Conservation (phyloP, 305 asterid species). For the Nicotiana rustica region DNA sequence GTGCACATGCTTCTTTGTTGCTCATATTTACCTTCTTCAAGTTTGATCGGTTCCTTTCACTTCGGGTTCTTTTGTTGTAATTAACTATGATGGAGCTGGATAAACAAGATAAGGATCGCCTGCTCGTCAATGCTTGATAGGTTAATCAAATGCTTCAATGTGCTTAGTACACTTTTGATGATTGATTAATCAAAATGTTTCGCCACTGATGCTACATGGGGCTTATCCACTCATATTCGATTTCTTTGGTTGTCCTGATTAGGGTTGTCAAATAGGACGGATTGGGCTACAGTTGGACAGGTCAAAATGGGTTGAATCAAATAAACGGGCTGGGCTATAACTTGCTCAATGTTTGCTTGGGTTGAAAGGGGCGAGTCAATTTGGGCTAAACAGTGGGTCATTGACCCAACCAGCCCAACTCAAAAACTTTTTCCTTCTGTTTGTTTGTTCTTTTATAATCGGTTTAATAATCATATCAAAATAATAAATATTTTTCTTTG, state of each 20-base stretch:
- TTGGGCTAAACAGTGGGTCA: too few species aligned
- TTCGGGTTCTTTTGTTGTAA: not conserved
- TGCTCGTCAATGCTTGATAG: conserved; percentile 1
- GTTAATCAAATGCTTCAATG: not conserved
- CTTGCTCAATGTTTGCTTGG: too few species aligned
- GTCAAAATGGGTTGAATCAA: too few species aligned
- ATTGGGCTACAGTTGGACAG: too few species aligned
- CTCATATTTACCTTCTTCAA: conserved; percentile 17
- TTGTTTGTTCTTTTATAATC: too few species aligned
- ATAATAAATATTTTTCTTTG: too few species aligned
- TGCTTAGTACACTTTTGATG: conserved; percentile 13
- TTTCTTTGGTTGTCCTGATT: not conserved
- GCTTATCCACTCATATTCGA: not conserved
- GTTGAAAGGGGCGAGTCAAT: too few species aligned
- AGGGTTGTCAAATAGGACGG: too few species aligned
- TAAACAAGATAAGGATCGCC: not conserved
- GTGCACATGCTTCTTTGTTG: conserved; percentile 44
- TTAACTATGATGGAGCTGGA: conserved; percentile 15
- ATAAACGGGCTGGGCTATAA: too few species aligned
- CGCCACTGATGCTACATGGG: conserved; percentile 1
- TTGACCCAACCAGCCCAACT: too few species aligned
- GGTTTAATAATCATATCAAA: too few species aligned
- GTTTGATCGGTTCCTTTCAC: conserved; percentile 22
- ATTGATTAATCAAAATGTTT: not conserved
- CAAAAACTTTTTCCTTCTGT: too few species aligned